phyloP scores from a whole-genome alignment of 2,329 filamentous ascomycete genomes.

The Magnaporthiopsis rhizophila region DNA sequence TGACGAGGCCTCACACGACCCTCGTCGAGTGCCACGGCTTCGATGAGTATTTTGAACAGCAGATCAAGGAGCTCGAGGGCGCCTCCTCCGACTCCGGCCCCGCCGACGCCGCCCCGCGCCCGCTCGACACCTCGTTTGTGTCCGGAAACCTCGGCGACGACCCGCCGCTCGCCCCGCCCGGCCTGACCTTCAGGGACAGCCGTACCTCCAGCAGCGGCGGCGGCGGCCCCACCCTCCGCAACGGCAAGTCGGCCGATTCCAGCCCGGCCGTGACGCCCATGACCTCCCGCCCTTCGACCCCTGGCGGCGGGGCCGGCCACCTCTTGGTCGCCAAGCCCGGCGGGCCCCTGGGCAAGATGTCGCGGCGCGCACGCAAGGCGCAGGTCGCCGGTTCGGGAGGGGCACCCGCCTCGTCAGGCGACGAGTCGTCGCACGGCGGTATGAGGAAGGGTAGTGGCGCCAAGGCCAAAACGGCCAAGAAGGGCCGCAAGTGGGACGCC shows the following conservation, averaged over 20 bases:
- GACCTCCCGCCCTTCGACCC: slow-evolving; percentile 72
- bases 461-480: slow-evolving; percentile 59
- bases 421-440: slow-evolving; percentile 50
- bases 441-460: slow-evolving; percentile 22
- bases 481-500: slow-evolving; percentile 85
- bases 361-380: slow-evolving; percentile 66
- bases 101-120: slow-evolving; percentile 13
- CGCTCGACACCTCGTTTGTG: slow-evolving; percentile 25
- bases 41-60: slow-evolving; percentile 89
- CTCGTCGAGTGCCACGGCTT: slow-evolving; percentile 73
- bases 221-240: slow-evolving; percentile 11
- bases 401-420: slow-evolving; percentile 68
- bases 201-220: slow-evolving; percentile 12
- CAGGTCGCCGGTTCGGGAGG: slow-evolving; percentile 30
- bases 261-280: slow-evolving; percentile 65
- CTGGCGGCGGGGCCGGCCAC: slow-evolving; percentile 46
- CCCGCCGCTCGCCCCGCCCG: slow-evolving; percentile 28
- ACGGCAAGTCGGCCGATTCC: slow-evolving; percentile 52
- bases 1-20: slow-evolving; percentile 73
- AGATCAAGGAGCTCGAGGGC: slow-evolving; percentile 72
- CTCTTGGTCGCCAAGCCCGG: slow-evolving; percentile 66
- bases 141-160: slow-evolving; percentile 29
- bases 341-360: slow-evolving; percentile 62
- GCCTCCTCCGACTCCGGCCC: slow-evolving; percentile 32
- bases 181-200: slow-evolving; percentile 32